phyloP scores from a whole-genome alignment of 192 early-diverging fungal genomes.

The Coemansia sp. region DNA sequence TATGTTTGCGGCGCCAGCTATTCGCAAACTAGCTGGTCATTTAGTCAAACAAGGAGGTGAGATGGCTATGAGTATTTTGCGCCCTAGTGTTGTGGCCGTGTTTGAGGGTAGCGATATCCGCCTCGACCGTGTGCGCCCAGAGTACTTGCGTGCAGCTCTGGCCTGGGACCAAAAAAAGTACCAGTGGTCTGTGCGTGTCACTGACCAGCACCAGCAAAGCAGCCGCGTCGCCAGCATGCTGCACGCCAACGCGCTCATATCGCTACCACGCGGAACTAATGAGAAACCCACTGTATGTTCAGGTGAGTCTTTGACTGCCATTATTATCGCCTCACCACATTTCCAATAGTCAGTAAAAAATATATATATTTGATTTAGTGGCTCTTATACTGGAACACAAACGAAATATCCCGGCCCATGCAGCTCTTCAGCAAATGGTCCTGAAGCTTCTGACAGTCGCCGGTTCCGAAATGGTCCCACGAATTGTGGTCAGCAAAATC shows the following conservation, averaged over 20 bases:
- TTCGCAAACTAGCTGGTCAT: conserved; percentile 79
- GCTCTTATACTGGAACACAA: conserved; percentile 79
- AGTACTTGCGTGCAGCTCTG: conserved; percentile 30
- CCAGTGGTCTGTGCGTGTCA: conserved; percentile 53
- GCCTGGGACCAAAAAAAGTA: conserved; percentile 23
- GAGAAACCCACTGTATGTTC: conserved; percentile 9
- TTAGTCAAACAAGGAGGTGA: neutral
- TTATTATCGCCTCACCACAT: conserved; percentile 36
- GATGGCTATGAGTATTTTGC: conserved; percentile 57
- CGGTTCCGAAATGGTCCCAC: conserved; percentile 74
- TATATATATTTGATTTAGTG: conserved; percentile 37
- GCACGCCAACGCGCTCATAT: conserved; percentile 75
- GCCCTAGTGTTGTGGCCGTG: conserved; percentile 65
- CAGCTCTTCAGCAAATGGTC: conserved; percentile 67
- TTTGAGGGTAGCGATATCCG: conserved; percentile 64
- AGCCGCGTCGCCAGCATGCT: conserved; percentile 77
- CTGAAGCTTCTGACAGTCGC: conserved; percentile 59
- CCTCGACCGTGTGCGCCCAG: conserved; percentile 41
- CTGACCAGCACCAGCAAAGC: conserved; percentile 78
- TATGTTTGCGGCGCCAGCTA: conserved; percentile 84
- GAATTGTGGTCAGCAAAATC: conserved; percentile 79
- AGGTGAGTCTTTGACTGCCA: conserved; percentile 25
- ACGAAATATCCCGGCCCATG: conserved; percentile 68
- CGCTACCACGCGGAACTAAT: conserved; percentile 62
- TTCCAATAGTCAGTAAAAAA: neutral